Evolutionary conservation across 1,284 basidiomycete species (phyloP), one percentile per base, ranked within the genome.

Genomic region (Meira miltonrushii): DNA sequence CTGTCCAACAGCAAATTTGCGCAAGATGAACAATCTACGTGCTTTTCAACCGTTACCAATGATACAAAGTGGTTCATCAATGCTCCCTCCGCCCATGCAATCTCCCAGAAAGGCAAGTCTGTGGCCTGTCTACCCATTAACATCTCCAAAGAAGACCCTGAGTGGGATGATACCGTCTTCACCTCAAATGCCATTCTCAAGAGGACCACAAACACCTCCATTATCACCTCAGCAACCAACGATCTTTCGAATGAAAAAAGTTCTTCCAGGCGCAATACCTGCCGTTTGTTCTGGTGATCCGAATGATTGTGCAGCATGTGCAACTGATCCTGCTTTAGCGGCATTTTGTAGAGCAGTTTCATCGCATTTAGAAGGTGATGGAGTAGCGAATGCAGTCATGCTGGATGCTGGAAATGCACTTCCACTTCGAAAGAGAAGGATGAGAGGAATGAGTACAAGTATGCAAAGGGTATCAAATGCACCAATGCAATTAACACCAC

Each of bases 271-370:
- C 8, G 3, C 28, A 33, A 33, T 8, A 8, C 28, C 28, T 11
- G 57, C 57, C 4, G 40, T 55, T n/a, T 60, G 58, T 39, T 56
- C 58, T 17, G 58, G 58, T 25, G 52, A 60, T 41, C 58, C 58
- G 15, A 11, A 25, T 11, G 25, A 60, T 13, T 60, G 58, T 40
- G 39, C 19, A 12, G 58, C 58, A 11, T 60, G 58, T 52, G 17
- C 21, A 7, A 59, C 58, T 10, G 58, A 60, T 47, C 58, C 58
- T 15, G 52, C 44, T 47, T 33, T 60, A 25, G 58, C 58, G 15
- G 58, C 58, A 23, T 60, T 60, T 44, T 60, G 58, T 23, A 55
- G 55, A 50, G 58, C 58, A 15, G 58, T 60, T 28, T 17, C 39
- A 9, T 2, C n/a, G 3, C 39, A 43, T 44, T 17, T 43, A 37